Evolutionary conservation across 371 early-diverging fungal genomes (phyloP).

Genomic region (Lichtheimia corymbifera): DNA sequence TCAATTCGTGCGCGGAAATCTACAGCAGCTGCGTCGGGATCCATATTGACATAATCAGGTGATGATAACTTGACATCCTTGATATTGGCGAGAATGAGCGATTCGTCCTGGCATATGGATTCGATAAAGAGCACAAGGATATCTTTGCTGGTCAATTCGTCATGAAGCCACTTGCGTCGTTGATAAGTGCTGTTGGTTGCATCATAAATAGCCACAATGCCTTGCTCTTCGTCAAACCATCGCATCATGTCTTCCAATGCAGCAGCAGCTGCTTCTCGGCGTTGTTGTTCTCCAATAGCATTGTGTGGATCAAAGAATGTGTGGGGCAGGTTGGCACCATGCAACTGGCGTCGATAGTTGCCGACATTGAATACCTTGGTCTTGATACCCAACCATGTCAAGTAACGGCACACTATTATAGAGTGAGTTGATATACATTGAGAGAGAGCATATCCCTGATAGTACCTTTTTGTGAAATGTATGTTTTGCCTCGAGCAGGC

Average conservation of each 20-base stretch:
- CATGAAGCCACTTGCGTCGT: conserved; percentile 75
- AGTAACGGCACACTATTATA: conserved; percentile 22
- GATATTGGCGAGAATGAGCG: conserved; percentile 86
- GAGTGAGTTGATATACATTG: too few relatives aligned
- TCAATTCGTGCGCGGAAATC: conserved; percentile 82
- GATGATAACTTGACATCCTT: conserved; percentile 92
- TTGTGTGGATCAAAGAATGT: conserved; percentile 94
- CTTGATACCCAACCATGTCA: conserved; percentile 91
- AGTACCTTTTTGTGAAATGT: conserved; percentile 90
- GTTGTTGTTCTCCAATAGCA: conserved; percentile 67
- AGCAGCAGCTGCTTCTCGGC: conserved; percentile 80
- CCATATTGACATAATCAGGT: conserved; percentile 87
- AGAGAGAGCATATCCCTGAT: too few relatives aligned
- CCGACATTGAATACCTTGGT: conserved; percentile 95
- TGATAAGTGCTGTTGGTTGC: conserved; percentile 94
- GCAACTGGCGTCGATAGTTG: conserved; percentile 88
- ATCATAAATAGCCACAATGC: conserved; percentile 91
- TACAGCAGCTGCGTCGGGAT: conserved; percentile 68
- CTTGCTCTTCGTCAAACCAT: conserved; percentile 84
- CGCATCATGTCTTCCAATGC: conserved; percentile 89
- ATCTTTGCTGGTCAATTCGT: conserved; percentile 64
- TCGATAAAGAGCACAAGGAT: conserved; percentile 95
- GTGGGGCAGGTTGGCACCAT: conserved; percentile 83
- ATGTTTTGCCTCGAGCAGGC: conserved; percentile 91
- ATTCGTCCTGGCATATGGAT: conserved; percentile 89